A percentile compares a stretch with the other conserved stretches of the same genome.
These are phyloP conservation scores for Aspergillus bertholletiae DNA, from an alignment of 495 filamentous ascomycete genomes.

Conservation along the genomic window DNA sequence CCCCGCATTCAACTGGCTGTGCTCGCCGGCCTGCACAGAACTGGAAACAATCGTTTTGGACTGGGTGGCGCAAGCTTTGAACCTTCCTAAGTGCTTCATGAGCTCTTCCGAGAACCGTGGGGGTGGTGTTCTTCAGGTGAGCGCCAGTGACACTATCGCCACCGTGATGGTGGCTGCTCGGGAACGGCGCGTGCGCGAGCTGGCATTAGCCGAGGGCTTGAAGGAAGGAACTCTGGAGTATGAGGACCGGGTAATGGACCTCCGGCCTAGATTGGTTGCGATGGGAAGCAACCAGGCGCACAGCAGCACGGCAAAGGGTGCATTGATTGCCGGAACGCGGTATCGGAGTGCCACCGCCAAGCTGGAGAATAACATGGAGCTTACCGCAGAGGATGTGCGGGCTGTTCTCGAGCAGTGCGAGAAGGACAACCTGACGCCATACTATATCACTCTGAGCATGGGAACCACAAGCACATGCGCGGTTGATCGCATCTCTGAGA, in stretches of 20 bases:
- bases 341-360: constrained; percentile 63
- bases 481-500: constrained; percentile 72
- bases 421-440: constrained; percentile 71
- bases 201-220: constrained; percentile 45
- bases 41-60: constrained; percentile 92
- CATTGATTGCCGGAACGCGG: constrained; percentile 78
- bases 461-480: constrained; percentile 89
- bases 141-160: constrained; percentile 83
- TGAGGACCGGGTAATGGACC: constrained; percentile 58
- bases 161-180: constrained; percentile 86
- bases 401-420: constrained; percentile 56
- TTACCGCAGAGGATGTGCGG: constrained; percentile 64
- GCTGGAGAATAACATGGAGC: constrained; percentile 59
- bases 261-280: constrained; percentile 71
- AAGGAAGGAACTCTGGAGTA: constrained; percentile 43
- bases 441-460: constrained; percentile 80
- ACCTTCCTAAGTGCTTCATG: constrained; percentile 70
- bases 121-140: constrained; percentile 93
- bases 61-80: constrained; percentile 77
- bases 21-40: constrained; percentile 91
- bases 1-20: constrained; percentile 97
- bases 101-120: constrained; percentile 70
- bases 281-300: constrained; percentile 78
- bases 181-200: constrained; percentile 65
- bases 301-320: constrained; percentile 81